Conservation (phyloP, 306 rosid species). For the Fragaria vesca region DNA sequence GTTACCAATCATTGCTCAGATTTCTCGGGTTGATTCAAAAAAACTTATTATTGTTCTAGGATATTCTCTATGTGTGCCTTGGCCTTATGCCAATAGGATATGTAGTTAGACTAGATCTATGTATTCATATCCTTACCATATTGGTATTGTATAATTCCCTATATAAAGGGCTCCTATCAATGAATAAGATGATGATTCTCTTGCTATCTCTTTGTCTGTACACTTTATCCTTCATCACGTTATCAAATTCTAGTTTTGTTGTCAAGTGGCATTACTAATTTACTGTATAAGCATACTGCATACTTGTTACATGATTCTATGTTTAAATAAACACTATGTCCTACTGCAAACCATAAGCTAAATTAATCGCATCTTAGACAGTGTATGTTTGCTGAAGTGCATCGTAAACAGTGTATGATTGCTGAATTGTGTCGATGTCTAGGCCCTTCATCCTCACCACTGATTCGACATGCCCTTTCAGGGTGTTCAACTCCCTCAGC, state of each 20-base stretch:
- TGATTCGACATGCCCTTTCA: conserved; percentile 80
- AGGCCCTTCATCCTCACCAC: conserved; percentile 74
- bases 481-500: conserved; percentile 59
- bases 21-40: not conserved
- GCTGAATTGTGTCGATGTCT: conserved; percentile 62
- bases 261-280: not conserved
- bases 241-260: not conserved
- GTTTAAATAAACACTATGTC: not conserved
- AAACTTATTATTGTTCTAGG: too few relatives aligned
- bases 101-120: too few relatives aligned
- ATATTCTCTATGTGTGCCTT: too few relatives aligned
- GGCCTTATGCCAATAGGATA: too few relatives aligned
- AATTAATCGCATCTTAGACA: conserved; percentile 20
- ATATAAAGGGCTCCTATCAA: too few relatives aligned
- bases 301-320: not conserved
- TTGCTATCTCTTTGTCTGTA: too few relatives aligned
- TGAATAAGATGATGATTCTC: too few relatives aligned
- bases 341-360: not conserved
- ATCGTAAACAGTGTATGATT: too few relatives aligned
- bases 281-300: not conserved
- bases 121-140: too few relatives aligned
- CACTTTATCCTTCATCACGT: too few relatives aligned
- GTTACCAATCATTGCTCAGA: not conserved
- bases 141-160: too few relatives aligned
- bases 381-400: conserved; percentile 44